These are phyloP conservation scores for Eutrema salsugineum DNA, from an alignment of 441 rosid species.

Conservation along the genomic window DNA sequence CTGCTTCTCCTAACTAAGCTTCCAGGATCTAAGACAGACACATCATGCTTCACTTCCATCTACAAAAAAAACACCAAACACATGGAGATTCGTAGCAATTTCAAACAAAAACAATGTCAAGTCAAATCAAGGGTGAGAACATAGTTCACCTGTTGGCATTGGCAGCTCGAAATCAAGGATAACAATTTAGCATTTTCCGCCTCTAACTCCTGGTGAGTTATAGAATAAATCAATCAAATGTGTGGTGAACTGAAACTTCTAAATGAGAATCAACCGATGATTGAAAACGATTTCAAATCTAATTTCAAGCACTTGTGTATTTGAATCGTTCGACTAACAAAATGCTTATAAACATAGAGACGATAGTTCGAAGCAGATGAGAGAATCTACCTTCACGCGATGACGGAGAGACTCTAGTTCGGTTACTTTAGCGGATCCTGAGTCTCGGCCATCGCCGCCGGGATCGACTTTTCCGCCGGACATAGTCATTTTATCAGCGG, in stretches of 20 bases:
- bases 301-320: neutral
- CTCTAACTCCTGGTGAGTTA: slow-evolving; percentile 53
- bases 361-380: neutral
- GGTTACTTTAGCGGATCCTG: slow-evolving; percentile 27
- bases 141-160: slow-evolving; percentile 48
- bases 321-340: neutral
- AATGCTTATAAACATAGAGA: neutral
- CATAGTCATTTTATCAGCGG: slow-evolving; percentile 21
- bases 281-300: neutral
- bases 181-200: slow-evolving; percentile 51
- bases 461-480: slow-evolving; percentile 21
- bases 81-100: neutral
- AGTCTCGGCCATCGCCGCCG: slow-evolving; percentile 13
- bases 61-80: slow-evolving; percentile 24
- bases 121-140: neutral
- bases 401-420: slow-evolving; percentile 48
- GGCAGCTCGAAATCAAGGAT: slow-evolving; percentile 50
- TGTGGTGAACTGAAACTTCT: neutral
- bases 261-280: neutral
- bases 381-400: slow-evolving; percentile 48
- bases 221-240: neutral
- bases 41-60: slow-evolving; percentile 37
- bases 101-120: neutral
- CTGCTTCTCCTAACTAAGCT: slow-evolving; percentile 24
- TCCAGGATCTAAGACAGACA: slow-evolving; percentile 20